These are phyloP conservation scores for Albatrellus ellisii DNA, from an alignment of 768 basidiomycete species.

Conservation along the genomic window DNA sequence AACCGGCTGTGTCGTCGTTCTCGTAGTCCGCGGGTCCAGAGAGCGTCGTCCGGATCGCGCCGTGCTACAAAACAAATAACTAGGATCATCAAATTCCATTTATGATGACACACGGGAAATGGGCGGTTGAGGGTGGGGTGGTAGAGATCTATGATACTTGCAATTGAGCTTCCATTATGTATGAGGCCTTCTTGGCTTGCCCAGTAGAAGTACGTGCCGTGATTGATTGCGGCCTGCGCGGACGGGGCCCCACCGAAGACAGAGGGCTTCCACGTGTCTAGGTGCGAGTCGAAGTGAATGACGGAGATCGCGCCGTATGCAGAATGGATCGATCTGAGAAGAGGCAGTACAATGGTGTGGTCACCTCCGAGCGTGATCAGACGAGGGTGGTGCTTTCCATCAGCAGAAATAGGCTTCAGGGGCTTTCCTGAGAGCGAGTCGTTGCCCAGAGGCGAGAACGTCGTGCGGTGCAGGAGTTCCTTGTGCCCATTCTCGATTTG, in stretches of 20 bases:
- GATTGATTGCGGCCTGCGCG: constrained; percentile 63
- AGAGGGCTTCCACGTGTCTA: constrained; percentile 68
- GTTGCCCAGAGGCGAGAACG: constrained; percentile 50
- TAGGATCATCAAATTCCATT: constrained; percentile 55
- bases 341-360: constrained; percentile 67
- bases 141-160: too few relatives aligned
- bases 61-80: constrained; percentile 51
- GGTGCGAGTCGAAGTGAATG: constrained; percentile 81
- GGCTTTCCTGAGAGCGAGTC: constrained; percentile 45
- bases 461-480: constrained; percentile 46
- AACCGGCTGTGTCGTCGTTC: constrained; percentile 69
- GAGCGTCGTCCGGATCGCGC: constrained; percentile 76
- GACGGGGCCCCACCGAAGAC: constrained; percentile 68
- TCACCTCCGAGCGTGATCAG: constrained; percentile 81
- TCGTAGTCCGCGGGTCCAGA: constrained; percentile 65
- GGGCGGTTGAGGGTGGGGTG: too few relatives aligned
- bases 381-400: constrained; percentile 67
- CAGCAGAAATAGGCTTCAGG: constrained; percentile 44
- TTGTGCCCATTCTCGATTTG: constrained; percentile 69
- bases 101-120: constrained; percentile 17
- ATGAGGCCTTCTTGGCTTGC: constrained; percentile 76
- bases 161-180: constrained; percentile 66
- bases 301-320: constrained; percentile 72
- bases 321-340: constrained; percentile 56
- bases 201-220: constrained; percentile 88